These are phyloP conservation scores for Geotrichum histeridarum DNA, from an alignment of 1,139 yeast species.

Conservation along the genomic window DNA sequence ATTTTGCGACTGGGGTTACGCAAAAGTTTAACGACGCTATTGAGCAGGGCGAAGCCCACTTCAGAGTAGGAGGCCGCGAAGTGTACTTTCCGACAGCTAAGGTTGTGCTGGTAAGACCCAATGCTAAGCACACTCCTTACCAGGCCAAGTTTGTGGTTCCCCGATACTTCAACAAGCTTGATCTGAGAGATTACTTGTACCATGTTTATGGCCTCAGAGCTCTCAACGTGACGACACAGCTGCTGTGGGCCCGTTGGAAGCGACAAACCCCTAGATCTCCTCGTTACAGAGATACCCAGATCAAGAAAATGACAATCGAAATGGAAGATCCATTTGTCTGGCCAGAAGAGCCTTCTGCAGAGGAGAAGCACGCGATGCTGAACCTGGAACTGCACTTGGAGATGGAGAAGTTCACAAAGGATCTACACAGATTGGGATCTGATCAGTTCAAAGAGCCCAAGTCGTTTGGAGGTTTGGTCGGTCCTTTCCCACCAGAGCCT, in stretches of 20 bases:
- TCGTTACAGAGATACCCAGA: conserved; percentile 73
- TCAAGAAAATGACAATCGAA: conserved; percentile 90
- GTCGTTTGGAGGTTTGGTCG: conserved; percentile 73
- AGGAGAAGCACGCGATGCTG: conserved; percentile 36
- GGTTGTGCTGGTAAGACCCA: conserved; percentile 72
- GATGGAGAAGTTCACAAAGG: conserved; percentile 34
- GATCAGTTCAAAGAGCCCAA: conserved; percentile 62
- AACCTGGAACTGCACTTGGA: conserved; percentile 29
- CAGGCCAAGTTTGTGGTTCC: conserved; percentile 95
- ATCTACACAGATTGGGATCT: conserved; percentile 49
- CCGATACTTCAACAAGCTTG: conserved; percentile 82
- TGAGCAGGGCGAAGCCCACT: conserved; percentile 67
- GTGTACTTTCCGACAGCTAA: conserved; percentile 82
- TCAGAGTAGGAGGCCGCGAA: conserved; percentile 66
- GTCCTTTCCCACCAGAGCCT: conserved; percentile 61
- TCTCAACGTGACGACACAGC: conserved; percentile 77
- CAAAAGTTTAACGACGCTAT: conserved; percentile 50
- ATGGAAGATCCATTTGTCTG: conserved; percentile 90
- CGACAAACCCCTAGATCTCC: conserved; percentile 60
- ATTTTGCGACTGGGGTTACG: conserved; percentile 21
- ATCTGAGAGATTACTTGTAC: conserved; percentile 84
- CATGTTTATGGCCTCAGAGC: conserved; percentile 85
- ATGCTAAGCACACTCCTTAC: conserved; percentile 91
- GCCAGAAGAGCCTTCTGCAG: conserved; percentile 60
- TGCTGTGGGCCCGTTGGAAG: conserved; percentile 65